Evolutionary conservation across 441 rosid genomes (phyloP), one percentile per base, ranked within the genome.

Genomic region (Euphorbia schlechtendalii): DNA sequence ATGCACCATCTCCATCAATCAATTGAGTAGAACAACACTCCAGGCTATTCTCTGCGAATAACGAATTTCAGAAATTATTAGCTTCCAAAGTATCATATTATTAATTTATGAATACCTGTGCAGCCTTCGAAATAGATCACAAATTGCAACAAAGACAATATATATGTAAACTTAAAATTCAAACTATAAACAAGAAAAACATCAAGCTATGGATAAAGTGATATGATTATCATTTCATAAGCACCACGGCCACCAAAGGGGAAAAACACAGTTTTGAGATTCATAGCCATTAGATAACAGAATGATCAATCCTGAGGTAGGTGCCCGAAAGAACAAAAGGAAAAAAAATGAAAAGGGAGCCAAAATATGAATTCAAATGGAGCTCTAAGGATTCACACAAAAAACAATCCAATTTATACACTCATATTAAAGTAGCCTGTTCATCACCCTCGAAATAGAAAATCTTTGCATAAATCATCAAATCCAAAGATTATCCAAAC

Each of bases 1-100:
- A 96, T 43, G 22, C 11, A 64, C 99, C 98, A 76, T 88, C 97
- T 62, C 97, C 97, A 62, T 92, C 97, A 53, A 96, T 83, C 74
- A 96, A 87, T 81, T 96, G 99, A 56, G 92, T 87, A 28, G 98
- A 88, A 73, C 85, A 86, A 66, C 80, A 74, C 18, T 75, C 73
- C n/a, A 78, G 81, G 7, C 71, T 71, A 18, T 57, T 72, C 32
- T 73, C 91, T 83, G 85, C 30, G 57, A 49, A 75, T 28, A 49
- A 65, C 57, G 36, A 38, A 11, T 13, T 69, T 21, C 34, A 21
- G 17, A 7, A 10, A 60, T 64, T 71, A 66, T 55, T 3, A 57
- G 59, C 41, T 41, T 59, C 63, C 32, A 65, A 21, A 62, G 20
- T 54, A 43, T 53, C 61, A 52, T 49, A 38, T 34, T 6, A 22